Conservation (phyloP, 2,329 filamentous ascomycete species). For the Aspergillus flavus region DNA sequence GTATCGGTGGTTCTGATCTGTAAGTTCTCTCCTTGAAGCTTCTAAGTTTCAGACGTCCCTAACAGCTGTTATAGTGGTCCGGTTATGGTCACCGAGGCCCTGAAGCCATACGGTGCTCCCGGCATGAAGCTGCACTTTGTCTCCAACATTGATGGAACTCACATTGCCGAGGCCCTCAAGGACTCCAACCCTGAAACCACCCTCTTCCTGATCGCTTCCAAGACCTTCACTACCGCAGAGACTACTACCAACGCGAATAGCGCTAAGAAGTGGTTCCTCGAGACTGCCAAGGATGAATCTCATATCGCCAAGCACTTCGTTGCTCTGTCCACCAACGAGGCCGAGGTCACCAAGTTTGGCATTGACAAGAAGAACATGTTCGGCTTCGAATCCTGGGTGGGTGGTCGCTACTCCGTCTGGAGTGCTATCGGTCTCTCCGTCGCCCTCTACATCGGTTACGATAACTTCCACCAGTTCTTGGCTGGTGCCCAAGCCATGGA, state of each 20-base stretch:
- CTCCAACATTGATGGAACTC: conserved; percentile 98
- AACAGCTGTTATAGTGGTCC: conserved; percentile 66
- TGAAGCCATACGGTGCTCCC: conserved; percentile 89
- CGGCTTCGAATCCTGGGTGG: conserved; percentile 97
- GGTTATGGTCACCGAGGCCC: conserved; percentile 97
- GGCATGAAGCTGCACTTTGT: conserved; percentile 94
- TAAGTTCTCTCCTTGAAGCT: conserved; percentile 53
- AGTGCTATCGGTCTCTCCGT: conserved; percentile 96
- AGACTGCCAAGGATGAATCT: conserved; percentile 72
- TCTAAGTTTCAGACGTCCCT: conserved; percentile 15
- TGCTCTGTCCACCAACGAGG: conserved; percentile 92
- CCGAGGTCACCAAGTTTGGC: conserved; percentile 95
- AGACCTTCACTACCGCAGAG: conserved; percentile 99
- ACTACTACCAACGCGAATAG: conserved; percentile 96
- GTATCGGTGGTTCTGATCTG: conserved; percentile 98
- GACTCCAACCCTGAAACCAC: conserved; percentile 93
- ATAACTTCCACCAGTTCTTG: conserved; percentile 97
- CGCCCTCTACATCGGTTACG: conserved; percentile 90
- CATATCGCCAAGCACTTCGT: conserved; percentile 98
- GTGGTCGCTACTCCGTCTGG: conserved; percentile 98
- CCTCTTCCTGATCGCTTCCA: conserved; percentile 97
- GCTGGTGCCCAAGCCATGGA: conserved; percentile 96
- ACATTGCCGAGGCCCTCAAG: conserved; percentile 90
- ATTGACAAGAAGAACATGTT: conserved; percentile 99
- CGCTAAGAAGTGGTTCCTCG: conserved; percentile 94